A percentile compares a stretch with the other conserved stretches of the same genome.
Conservation (phyloP, 306 rosid genomes). For the Calophaca sinica region DNA sequence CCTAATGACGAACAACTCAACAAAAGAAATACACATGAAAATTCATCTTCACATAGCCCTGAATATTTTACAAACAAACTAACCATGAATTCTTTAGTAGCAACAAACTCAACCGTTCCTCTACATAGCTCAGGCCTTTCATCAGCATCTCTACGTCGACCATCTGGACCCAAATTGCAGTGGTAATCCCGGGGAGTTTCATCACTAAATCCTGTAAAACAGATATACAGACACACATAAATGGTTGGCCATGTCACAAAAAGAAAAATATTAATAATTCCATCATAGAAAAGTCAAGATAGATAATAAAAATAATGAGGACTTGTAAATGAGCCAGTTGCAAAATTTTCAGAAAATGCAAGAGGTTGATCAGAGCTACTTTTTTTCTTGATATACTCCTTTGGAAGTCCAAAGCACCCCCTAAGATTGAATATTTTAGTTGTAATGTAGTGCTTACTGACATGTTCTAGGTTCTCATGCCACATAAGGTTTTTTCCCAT, state of each 20-base stretch:
- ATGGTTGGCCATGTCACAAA: constrained; percentile 6
- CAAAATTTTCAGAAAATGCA: background rate
- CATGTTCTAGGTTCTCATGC: too few species aligned
- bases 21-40: constrained; percentile 30
- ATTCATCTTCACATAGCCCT: background rate
- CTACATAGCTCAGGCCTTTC: constrained; percentile 95
- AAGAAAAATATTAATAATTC: constrained; percentile 21
- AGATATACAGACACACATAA: constrained; percentile 35
- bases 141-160: constrained; percentile 97
- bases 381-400: background rate
- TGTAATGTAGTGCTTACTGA: too few species aligned
- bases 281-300: constrained; percentile 26
- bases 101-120: constrained; percentile 98
- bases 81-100: constrained; percentile 96
- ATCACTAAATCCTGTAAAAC: constrained; percentile 86
- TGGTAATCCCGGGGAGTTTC: constrained; percentile 99
- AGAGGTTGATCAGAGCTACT: background rate
- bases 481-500: too few species aligned
- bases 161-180: constrained; percentile 99
- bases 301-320: constrained; percentile 8
- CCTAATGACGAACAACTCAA: constrained; percentile 30
- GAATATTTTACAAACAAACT: constrained; percentile 49
- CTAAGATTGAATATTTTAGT: too few species aligned
- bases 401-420: too few species aligned
- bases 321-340: background rate